A percentile compares a stretch with the other conserved stretches of the same genome.
Conservation (phyloP, 768 basidiomycete species). For the Suillus bovinus region DNA sequence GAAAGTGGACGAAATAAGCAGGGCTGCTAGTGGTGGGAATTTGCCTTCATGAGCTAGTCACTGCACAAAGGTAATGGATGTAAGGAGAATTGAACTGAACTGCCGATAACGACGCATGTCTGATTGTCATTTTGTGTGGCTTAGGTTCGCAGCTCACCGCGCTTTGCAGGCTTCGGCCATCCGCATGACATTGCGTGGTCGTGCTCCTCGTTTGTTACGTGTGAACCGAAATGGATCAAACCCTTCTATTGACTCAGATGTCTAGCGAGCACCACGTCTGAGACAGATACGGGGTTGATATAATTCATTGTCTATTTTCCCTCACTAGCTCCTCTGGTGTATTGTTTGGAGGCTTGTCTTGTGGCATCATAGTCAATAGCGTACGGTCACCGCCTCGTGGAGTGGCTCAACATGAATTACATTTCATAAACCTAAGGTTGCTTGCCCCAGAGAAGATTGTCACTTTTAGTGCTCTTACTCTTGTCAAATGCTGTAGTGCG, state of each 20-base stretch:
- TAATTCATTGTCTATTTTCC: neutral
- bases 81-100: neutral
- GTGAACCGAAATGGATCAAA: constrained; percentile 55
- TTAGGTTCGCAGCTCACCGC: constrained; percentile 29
- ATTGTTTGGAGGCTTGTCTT: neutral
- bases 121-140: constrained; percentile 5
- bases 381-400: too few species aligned
- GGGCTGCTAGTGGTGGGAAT: constrained; percentile 49
- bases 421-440: too few species aligned
- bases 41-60: constrained; percentile 22
- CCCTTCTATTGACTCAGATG: constrained; percentile 86
- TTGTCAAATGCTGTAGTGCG: neutral
- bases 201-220: constrained; percentile 18
- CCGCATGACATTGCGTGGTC: constrained; percentile 19
- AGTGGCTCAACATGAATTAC: too few species aligned
- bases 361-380: neutral
- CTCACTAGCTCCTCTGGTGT: neutral
- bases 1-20: constrained; percentile 74
- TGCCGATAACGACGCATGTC: neutral
- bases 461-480: neutral
- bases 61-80: constrained; percentile 19
- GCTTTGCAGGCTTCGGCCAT: constrained; percentile 28
- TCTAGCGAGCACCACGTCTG: constrained; percentile 60
- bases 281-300: constrained; percentile 92
- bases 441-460: too few species aligned